Conservation (phyloP, 306 rosid species). For the Citrullus colocynthis region DNA sequence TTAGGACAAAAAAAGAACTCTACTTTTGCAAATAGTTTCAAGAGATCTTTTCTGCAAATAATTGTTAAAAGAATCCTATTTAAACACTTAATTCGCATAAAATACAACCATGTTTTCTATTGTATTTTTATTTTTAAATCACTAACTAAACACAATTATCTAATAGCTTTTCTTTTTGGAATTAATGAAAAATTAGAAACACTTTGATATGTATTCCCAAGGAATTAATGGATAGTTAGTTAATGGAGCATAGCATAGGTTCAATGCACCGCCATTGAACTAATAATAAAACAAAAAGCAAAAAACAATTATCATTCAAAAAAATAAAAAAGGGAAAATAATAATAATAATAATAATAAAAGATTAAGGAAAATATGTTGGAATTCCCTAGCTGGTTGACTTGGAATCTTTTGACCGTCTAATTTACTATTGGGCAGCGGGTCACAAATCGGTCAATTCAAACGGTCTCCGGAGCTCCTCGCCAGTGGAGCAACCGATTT, state of each 20-base stretch:
- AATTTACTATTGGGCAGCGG: not conserved
- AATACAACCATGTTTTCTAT: too few relatives aligned
- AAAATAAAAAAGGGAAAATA: not conserved
- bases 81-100: too few relatives aligned
- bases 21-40: too few relatives aligned
- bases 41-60: too few relatives aligned
- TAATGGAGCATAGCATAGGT: not conserved
- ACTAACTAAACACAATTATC: too few relatives aligned
- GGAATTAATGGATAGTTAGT: not conserved
- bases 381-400: not conserved
- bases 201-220: too few relatives aligned
- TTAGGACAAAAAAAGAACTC: too few relatives aligned
- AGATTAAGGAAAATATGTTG: not conserved
- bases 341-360: too few relatives aligned
- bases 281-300: not conserved
- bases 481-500: conserved; percentile 2
- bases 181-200: too few relatives aligned
- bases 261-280: not conserved
- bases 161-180: too few relatives aligned
- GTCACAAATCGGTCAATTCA: not conserved
- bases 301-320: not conserved
- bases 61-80: too few relatives aligned
- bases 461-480: not conserved
- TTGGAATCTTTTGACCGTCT: not conserved
- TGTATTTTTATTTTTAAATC: too few relatives aligned